Base-by-base conservation (phyloP, 805 yeast species). In the Pichia kluyveri region DNA sequence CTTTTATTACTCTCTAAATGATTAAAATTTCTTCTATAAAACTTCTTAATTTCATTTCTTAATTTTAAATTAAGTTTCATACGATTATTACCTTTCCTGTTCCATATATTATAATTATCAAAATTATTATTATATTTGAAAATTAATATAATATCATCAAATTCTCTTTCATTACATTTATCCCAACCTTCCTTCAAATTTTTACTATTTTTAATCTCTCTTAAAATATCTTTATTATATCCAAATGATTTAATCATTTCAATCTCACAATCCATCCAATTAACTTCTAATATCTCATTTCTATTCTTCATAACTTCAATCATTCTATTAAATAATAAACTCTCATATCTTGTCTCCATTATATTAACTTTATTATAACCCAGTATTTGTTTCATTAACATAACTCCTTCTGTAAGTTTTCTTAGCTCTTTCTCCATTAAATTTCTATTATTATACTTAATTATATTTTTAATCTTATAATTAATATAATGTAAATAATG, bases 391-490 rank as follows among this genome's bases (percentile, higher is more conserved):
- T 34, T 15, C 37, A 48, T n/a, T 1, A 19, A 12, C 7, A 30
- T 38, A 8, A 44, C 18, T 1, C 23, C 3, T 15, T 31, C 14
- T 5, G 9, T 10, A 7, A 48, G 15, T n/a, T 36, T 19, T 1
- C 23, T 10, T 3, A 43, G 8, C 8, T 44, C 44, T 3, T 31
- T 23, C 17, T 48, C 51, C 11, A 44, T 28, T 26, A n/a, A 41
- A 30, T 30, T 48, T 17, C 51, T 36, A 41, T 48, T 44, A 8
- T 40, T 48, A 15, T 30, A 17, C n/a, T 43, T 48, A 5, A 37
- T 30, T 9, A 48, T 41, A 30, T 17, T 30, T 15, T 38, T 48
- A 8, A 48, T 17, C 31, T 41, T 43, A n/a, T 37, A 41, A 23
- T 48, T 41, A 6, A 41, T n/a, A 39, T 41, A 48, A 41, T 39